These are phyloP conservation scores for Mycena vitilis DNA, from an alignment of 768 basidiomycete genomes.

Conservation along the genomic window DNA sequence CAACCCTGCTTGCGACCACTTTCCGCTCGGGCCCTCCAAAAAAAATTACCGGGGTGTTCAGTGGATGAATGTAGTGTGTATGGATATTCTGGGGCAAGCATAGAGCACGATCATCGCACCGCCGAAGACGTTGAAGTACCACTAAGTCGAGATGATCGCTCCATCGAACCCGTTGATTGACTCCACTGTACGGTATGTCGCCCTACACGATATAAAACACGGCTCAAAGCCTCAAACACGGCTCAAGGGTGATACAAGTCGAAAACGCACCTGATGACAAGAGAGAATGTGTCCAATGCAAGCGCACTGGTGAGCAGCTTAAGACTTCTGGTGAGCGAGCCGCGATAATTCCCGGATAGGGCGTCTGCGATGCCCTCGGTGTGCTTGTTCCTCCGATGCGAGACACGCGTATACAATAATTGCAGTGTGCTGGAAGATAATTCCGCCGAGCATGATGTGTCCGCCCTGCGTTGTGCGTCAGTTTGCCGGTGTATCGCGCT, in stretches of 20 bases:
- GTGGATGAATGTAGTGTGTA: no score
- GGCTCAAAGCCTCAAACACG: no score
- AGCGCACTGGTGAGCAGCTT: background rate
- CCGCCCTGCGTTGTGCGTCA: conserved; percentile 1
- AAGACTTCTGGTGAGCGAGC: background rate
- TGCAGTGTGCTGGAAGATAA: background rate
- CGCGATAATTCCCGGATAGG: background rate
- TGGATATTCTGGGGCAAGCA: no score
- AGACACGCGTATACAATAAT: background rate
- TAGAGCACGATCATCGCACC: conserved; percentile 42
- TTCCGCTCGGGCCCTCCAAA: no score
- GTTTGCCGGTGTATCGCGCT: no score
- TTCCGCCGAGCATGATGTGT: conserved; percentile 10
- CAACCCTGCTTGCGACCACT: no score
- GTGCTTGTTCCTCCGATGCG: background rate
- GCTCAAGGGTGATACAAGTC: background rate
- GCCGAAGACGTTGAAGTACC: conserved; percentile 42
- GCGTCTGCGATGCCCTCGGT: background rate
- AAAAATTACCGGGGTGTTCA: no score
- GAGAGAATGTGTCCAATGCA: background rate
- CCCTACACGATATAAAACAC: conserved; percentile 28
- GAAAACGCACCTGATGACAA: background rate
- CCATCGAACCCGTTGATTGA: conserved; percentile 45
- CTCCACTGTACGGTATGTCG: conserved; percentile 46
- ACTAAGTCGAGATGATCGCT: conserved; percentile 42